A percentile compares a stretch with the other conserved stretches of the same genome.
Evolutionary conservation across 805 yeast species (phyloP).

Genomic region (Metschnikowia lochheadii): DNA sequence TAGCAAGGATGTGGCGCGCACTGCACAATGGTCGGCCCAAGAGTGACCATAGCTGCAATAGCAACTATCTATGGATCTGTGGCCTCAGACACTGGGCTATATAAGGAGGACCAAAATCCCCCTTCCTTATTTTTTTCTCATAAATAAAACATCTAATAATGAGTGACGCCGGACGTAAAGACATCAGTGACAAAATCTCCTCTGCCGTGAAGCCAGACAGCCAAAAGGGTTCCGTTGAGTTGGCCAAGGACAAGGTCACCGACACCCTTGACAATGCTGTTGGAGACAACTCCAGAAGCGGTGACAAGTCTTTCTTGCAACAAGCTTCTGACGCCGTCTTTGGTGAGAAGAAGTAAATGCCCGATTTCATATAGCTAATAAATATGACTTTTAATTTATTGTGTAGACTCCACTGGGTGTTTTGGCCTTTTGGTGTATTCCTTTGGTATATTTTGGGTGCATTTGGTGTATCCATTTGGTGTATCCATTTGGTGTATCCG

Average conservation of each 20-base stretch:
- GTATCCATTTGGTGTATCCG: too few species aligned
- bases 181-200: slow-evolving; percentile 35
- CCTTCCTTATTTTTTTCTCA: neutral
- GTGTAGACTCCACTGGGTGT: too few species aligned
- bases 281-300: slow-evolving; percentile 33
- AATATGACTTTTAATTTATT: neutral
- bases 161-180: slow-evolving; percentile 44
- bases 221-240: slow-evolving; percentile 36
- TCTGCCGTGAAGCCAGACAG: slow-evolving; percentile 41
- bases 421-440: too few species aligned
- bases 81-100: slow-evolving; percentile 3
- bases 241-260: slow-evolving; percentile 35
- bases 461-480: too few species aligned
- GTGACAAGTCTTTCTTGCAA: slow-evolving; percentile 39
- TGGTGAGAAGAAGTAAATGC: slow-evolving; percentile 29
- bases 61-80: neutral
- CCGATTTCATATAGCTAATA: neutral
- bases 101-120: slow-evolving; percentile 1
- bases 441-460: too few species aligned
- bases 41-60: slow-evolving; percentile 1
- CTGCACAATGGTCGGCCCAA: slow-evolving; percentile 6
- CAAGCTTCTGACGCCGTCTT: slow-evolving; percentile 43
- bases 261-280: slow-evolving; percentile 34
- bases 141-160: slow-evolving; percentile 16
- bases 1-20: neutral